These are phyloP conservation scores for Graphilbum ipis-grandicollis DNA, from an alignment of 2,329 filamentous ascomycete species.

Conservation along the genomic window DNA sequence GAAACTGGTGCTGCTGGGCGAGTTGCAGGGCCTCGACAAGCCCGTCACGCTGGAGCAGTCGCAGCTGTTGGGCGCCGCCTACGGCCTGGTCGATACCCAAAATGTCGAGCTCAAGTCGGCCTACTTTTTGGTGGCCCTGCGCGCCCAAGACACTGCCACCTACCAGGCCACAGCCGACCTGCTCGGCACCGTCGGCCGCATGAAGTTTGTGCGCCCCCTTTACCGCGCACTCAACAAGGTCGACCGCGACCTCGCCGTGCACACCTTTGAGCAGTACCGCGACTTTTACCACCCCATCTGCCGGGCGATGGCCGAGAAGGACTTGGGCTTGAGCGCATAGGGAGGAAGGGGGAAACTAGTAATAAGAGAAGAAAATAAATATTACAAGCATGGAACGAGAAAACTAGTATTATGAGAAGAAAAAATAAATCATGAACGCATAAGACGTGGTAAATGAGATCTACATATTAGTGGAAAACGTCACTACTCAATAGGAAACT, in stretches of 20 bases:
- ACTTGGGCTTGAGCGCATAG: constrained; percentile 31
- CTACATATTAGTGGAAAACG: too few relatives aligned
- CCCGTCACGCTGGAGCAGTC: constrained; percentile 49
- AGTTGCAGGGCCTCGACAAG: constrained; percentile 48
- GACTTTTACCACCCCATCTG: constrained; percentile 97
- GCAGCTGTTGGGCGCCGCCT: constrained; percentile 54
- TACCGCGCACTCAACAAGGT: constrained; percentile 61
- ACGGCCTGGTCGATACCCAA: constrained; percentile 54
- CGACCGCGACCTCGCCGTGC: constrained; percentile 55
- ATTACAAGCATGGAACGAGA: too few relatives aligned
- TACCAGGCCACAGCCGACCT: constrained; percentile 58
- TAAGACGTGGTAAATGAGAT: too few relatives aligned
- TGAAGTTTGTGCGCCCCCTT: constrained; percentile 92
- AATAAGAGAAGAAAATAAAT: too few relatives aligned
- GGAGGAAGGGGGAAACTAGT: not conserved
- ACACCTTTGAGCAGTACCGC: constrained; percentile 73
- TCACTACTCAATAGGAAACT: too few relatives aligned
- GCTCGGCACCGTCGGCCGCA: constrained; percentile 68
- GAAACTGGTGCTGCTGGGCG: constrained; percentile 77
- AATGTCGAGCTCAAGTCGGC: constrained; percentile 77
- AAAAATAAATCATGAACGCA: too few relatives aligned
- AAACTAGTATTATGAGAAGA: too few relatives aligned
- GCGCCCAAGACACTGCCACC: constrained; percentile 49
- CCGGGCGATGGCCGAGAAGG: constrained; percentile 70
- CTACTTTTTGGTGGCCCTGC: constrained; percentile 65